phyloP scores from a whole-genome alignment of 1,284 basidiomycete species.

The Thelephora terrestris region DNA sequence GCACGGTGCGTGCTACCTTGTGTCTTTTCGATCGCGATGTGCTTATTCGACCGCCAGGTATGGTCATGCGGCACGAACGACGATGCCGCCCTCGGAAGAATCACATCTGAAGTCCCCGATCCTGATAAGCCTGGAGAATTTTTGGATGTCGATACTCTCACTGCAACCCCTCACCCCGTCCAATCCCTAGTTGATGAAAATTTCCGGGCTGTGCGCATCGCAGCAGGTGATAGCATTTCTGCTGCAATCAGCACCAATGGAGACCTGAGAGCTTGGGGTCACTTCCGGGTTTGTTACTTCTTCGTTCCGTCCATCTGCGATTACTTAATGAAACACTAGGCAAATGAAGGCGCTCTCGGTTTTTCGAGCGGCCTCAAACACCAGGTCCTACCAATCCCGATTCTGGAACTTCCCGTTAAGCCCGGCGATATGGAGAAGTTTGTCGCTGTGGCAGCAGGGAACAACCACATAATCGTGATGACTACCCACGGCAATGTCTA shows the following conservation, averaged over 20 bases:
- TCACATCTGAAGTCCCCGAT: conserved; percentile 64
- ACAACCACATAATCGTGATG: conserved; percentile 81
- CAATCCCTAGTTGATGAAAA: conserved; percentile 60
- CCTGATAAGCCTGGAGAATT: conserved; percentile 47
- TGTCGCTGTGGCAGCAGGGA: conserved; percentile 69
- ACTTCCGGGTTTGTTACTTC: conserved; percentile 64
- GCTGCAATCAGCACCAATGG: conserved; percentile 74
- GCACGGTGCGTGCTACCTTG: conserved; percentile 48
- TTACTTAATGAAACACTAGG: conserved; percentile 26
- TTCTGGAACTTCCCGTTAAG: conserved; percentile 50
- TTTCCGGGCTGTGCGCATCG: conserved; percentile 78
- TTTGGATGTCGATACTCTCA: conserved; percentile 71
- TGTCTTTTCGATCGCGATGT: conserved; percentile 3
- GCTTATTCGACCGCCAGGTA: conserved; percentile 33
- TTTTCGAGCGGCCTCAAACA: conserved; percentile 62
- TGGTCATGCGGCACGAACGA: conserved; percentile 92
- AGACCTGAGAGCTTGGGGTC: conserved; percentile 83
- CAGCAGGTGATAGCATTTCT: conserved; percentile 79
- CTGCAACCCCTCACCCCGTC: conserved; percentile 66
- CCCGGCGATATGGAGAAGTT: conserved; percentile 43
- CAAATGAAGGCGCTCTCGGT: conserved; percentile 76
- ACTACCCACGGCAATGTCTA: conserved; percentile 80
- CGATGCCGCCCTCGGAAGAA: conserved; percentile 82
- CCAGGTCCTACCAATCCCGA: conserved; percentile 64
- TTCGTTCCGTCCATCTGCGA: conserved; percentile 2